Evolutionary conservation across 208 protist species (phyloP), one percentile per base, ranked within the genome.

Genomic region (Plasmodiophora brassicae): DNA sequence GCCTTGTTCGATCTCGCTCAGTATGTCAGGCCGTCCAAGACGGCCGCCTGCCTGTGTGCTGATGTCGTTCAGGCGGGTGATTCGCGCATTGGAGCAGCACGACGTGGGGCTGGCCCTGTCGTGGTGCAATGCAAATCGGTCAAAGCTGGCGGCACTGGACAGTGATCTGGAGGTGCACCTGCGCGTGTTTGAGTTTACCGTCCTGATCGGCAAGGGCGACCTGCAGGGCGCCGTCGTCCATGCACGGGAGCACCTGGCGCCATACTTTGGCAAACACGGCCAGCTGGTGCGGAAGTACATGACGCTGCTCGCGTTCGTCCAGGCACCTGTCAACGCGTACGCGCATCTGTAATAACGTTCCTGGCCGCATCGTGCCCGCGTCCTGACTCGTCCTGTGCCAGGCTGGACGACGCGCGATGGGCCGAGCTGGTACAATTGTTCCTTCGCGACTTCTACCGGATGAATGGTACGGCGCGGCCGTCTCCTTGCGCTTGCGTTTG

Each of bases 221-320:
- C 57, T 83, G 39, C 38, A 5, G 38, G 88, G 87, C 0, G 89
- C 89, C 32, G 71, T 90, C 65, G 39, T 28, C n/a, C 87, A 89
- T 50, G 50, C 50, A 36, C 85, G 89, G 25, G 85, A 90, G 53
- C 83, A 88, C 45, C 57, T 90, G 39, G 83, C 83, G 36, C 32
- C 14, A 20, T 85, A 32, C 28, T 1, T 36, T 10, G 36, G 32
- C 14, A 84, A 20, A 25, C 32, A 84, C 36, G 20, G 10, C 8
- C 10, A 28, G 36, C 14, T 39, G 71, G 25, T 84, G 8, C 71
- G 25, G 36, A 20, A 84, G 71, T 20, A 20, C 14, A 43, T 84
- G 32, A 25, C 71, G 10, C 25, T 36, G 8, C 36, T 84, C 71
- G n/a, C 71, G 25, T 28, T 84, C 25, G 39, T 85, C 1, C 38